These are phyloP conservation scores for Coccinonectria pachysandricola DNA, from an alignment of 2,329 filamentous ascomycete genomes.

Conservation along the genomic window DNA sequence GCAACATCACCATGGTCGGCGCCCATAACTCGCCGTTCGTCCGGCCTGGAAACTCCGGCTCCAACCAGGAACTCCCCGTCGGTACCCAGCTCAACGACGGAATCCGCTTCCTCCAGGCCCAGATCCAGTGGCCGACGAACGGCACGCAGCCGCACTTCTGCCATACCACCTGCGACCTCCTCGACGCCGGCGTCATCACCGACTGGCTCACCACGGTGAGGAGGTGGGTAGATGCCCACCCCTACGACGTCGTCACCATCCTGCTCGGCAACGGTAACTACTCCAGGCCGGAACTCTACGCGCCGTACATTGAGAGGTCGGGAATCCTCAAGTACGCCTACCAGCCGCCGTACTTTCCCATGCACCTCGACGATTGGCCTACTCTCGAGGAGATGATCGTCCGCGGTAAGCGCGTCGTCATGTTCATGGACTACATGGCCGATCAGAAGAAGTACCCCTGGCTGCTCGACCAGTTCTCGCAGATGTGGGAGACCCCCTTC, in stretches of 20 bases:
- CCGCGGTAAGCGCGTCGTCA: constrained; percentile 56
- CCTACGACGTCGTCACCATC: constrained; percentile 81
- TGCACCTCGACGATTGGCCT: constrained; percentile 71
- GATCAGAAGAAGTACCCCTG: constrained; percentile 72
- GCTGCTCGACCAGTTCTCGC: constrained; percentile 77
- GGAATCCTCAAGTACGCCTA: constrained; percentile 68
- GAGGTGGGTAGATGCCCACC: constrained; percentile 64
- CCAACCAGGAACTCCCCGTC: constrained; percentile 64
- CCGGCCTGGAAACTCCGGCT: constrained; percentile 56
- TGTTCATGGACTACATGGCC: constrained; percentile 79
- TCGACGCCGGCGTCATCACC: constrained; percentile 71
- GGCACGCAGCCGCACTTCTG: constrained; percentile 59
- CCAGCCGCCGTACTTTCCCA: constrained; percentile 58
- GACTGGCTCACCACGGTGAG: constrained; percentile 60
- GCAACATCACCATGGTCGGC: constrained; percentile 69
- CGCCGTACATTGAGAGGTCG: constrained; percentile 55
- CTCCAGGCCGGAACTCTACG: constrained; percentile 53
- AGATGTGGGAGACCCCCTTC: constrained; percentile 88
- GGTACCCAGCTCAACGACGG: constrained; percentile 68
- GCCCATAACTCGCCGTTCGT: constrained; percentile 78
- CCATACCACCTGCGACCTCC: constrained; percentile 71
- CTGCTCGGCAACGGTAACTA: constrained; percentile 78
- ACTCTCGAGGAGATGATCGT: constrained; percentile 70
- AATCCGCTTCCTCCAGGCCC: constrained; percentile 51
- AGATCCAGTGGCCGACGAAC: constrained; percentile 49